These are phyloP conservation scores for Globisporangium canariense DNA, from an alignment of 352 stramenopile genomes.

Conservation along the genomic window DNA sequence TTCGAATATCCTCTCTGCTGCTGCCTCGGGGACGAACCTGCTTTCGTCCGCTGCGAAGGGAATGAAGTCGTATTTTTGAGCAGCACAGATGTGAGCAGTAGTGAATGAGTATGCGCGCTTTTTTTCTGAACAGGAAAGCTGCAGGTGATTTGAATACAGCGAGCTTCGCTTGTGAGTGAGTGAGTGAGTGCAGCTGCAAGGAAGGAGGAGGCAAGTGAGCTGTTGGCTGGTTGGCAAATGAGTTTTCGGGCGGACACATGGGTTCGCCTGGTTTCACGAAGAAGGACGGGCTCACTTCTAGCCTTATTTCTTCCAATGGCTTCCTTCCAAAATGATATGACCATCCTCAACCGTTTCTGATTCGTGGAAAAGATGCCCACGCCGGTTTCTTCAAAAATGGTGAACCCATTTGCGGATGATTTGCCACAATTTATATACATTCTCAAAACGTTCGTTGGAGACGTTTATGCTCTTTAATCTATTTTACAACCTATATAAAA, in stretches of 20 bases:
- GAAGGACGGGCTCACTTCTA: neutral
- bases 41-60: slow-evolving; percentile 73
- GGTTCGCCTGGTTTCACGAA: neutral
- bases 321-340: neutral
- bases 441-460: no score
- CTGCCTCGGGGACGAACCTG: slow-evolving; percentile 55
- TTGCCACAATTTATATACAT: neutral
- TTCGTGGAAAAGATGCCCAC: neutral
- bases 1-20: slow-evolving; percentile 65
- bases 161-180: neutral
- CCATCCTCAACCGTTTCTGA: neutral
- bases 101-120: neutral
- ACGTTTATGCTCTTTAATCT: no score
- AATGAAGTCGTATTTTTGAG: slow-evolving; percentile 74
- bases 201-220: no score
- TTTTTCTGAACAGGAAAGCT: neutral
- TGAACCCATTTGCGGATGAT: neutral
- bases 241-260: neutral
- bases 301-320: neutral
- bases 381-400: neutral
- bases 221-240: no score
- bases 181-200: neutral
- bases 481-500: no score
- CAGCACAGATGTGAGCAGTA: neutral
- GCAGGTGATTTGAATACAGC: neutral